A percentile compares a stretch with the other conserved stretches of the same genome.
Conservation (phyloP, 495 filamentous ascomycete genomes). For the Annulohypoxylon nitens region DNA sequence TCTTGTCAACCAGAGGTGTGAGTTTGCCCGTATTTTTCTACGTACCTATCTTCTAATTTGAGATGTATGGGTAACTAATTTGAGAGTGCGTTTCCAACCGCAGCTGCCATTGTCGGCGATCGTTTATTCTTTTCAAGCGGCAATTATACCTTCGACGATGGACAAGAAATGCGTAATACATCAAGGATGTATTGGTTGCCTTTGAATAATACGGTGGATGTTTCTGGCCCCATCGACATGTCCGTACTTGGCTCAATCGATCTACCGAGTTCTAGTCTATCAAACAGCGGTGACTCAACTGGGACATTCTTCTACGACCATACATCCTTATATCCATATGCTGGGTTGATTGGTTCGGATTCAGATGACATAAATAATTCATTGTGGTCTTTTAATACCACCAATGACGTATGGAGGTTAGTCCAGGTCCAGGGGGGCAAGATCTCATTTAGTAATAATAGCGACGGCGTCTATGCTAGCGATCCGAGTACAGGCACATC, state of each 20-base stretch:
- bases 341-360: constrained; percentile 23
- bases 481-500: constrained; percentile 30
- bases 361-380: constrained; percentile 18
- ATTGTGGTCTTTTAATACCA: constrained; percentile 29
- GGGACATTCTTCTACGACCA: constrained; percentile 36
- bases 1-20: constrained; percentile 16
- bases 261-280: constrained; percentile 14
- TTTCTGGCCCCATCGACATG: constrained; percentile 19
- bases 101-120: constrained; percentile 35
- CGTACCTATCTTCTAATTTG: neutral
- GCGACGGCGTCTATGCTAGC: constrained; percentile 28
- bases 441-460: constrained; percentile 22
- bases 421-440: constrained; percentile 16
- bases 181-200: constrained; percentile 27
- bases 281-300: constrained; percentile 5
- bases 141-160: constrained; percentile 36
- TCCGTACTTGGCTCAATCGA: constrained; percentile 8
- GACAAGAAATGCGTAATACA: constrained; percentile 8
- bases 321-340: constrained; percentile 31
- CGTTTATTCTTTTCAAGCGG: constrained; percentile 37
- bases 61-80: neutral
- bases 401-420: constrained; percentile 14
- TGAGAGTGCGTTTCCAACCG: neutral
- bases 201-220: constrained; percentile 23
- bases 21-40: neutral